Evolutionary conservation across 106 monocot species (phyloP).

Genomic region (Vanilla planifolia): DNA sequence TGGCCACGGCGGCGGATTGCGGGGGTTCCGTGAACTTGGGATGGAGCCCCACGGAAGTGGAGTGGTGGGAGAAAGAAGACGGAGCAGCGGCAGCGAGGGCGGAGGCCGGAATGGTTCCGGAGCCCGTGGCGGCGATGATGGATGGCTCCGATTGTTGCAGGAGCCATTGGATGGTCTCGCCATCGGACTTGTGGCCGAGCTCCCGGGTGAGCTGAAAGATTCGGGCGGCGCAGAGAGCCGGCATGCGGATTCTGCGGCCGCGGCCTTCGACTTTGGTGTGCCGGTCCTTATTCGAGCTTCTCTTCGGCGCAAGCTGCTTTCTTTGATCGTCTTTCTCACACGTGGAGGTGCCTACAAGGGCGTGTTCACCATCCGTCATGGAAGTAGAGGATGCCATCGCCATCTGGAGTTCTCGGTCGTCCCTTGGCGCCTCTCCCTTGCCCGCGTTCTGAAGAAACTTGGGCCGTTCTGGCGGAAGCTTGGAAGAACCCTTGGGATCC

Average conservation of each 20-base stretch:
- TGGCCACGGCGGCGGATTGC: neutral
- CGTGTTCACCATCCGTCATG: neutral
- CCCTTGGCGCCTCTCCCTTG: neutral
- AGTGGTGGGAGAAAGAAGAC: neutral
- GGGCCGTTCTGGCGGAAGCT: neutral
- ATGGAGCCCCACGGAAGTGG: neutral
- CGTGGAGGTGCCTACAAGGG: too few relatives aligned
- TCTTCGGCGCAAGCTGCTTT: constrained; percentile 39
- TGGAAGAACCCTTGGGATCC: constrained; percentile 1
- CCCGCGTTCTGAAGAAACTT: neutral
- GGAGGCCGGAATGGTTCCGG: constrained; percentile 63
- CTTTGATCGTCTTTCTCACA: constrained; percentile 3
- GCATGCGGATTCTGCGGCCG: constrained; percentile 67
- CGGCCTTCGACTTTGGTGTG: constrained; percentile 77
- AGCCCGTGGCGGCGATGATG: constrained; percentile 70
- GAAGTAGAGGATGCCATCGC: neutral
- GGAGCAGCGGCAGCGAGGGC: constrained; percentile 20
- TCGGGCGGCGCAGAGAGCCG: constrained; percentile 66
- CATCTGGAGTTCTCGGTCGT: neutral
- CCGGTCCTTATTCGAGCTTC: constrained; percentile 71
- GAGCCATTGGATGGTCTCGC: constrained; percentile 73
- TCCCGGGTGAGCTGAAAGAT: constrained; percentile 75
- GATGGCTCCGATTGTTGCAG: constrained; percentile 64
- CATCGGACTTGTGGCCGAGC: constrained; percentile 69
- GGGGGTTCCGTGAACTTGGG: neutral